Evolutionary conservation across 2,329 filamentous ascomycete genomes (phyloP).

Genomic region (Coccinonectria pachysandricola): DNA sequence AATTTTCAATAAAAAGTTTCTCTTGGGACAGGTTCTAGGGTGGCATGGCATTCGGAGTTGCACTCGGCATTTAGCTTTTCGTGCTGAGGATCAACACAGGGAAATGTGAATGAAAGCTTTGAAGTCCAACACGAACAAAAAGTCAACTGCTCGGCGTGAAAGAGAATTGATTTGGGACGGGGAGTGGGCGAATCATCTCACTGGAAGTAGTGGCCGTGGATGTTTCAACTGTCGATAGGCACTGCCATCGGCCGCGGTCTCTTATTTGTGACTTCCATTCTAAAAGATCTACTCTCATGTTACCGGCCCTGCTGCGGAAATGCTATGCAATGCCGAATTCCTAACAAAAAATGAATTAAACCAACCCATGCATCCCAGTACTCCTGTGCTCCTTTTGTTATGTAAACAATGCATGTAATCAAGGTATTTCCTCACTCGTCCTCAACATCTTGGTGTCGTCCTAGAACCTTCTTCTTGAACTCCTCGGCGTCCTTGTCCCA

Average conservation of each 20-base stretch:
- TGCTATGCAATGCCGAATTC: slow-evolving; percentile 24
- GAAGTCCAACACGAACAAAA: slow-evolving; percentile 12
- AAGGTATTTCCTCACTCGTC: slow-evolving; percentile 38
- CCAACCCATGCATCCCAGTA: slow-evolving; percentile 25
- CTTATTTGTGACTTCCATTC: slow-evolving; percentile 9
- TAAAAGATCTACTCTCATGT: slow-evolving; percentile 10
- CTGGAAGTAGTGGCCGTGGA: slow-evolving; percentile 13
- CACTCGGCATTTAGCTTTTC: slow-evolving; percentile 35
- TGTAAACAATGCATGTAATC: slow-evolving; percentile 10
- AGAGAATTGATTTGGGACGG: slow-evolving; percentile 12
- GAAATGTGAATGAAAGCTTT: slow-evolving; percentile 26
- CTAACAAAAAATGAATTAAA: slow-evolving; percentile 21
- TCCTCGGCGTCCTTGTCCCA: slow-evolving; percentile 85
- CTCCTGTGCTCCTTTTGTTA: slow-evolving; percentile 31
- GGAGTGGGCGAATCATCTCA: slow-evolving; percentile 8
- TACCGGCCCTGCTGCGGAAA: slow-evolving; percentile 13
- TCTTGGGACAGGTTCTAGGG: slow-evolving; percentile 32
- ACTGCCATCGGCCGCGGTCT: slow-evolving; percentile 18
- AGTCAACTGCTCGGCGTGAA: slow-evolving; percentile 15
- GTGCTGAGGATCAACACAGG: slow-evolving; percentile 28
- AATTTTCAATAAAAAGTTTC: slow-evolving; percentile 31
- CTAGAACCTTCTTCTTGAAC: slow-evolving; percentile 69
- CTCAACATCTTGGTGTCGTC: slow-evolving; percentile 52
- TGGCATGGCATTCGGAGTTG: slow-evolving; percentile 38
- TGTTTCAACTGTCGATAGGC: slow-evolving; percentile 16